These are phyloP conservation scores for Diaporthe citrichinensis DNA, from an alignment of 2,329 filamentous ascomycete species.

Conservation along the genomic window DNA sequence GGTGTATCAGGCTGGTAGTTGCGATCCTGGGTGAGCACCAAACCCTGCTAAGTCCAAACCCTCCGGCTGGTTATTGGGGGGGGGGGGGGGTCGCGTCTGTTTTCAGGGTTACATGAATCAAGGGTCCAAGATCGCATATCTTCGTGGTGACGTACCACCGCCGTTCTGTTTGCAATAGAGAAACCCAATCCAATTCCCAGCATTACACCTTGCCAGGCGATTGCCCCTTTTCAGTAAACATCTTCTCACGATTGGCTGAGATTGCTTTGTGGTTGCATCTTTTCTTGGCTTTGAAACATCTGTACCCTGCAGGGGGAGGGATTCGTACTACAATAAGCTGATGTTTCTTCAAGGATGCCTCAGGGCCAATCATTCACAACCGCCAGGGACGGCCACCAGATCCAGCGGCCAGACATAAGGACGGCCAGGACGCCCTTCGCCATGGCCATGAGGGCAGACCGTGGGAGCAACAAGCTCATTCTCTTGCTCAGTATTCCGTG, in stretches of 20 bases:
- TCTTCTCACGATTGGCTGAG: background rate
- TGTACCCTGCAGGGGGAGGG: background rate
- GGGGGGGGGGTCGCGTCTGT: background rate
- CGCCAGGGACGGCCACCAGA: background rate
- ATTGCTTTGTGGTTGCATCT: background rate
- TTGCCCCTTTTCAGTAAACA: background rate
- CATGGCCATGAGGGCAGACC: background rate
- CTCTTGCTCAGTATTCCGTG: background rate
- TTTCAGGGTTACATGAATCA: background rate
- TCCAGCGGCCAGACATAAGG: constrained; percentile 13
- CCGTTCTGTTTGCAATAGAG: background rate
- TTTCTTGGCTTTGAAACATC: constrained; percentile 27
- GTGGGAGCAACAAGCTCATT: constrained; percentile 12
- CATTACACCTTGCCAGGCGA: background rate
- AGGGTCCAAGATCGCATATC: background rate
- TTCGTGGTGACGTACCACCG: background rate
- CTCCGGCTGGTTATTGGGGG: background rate
- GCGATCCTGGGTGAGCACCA: background rate
- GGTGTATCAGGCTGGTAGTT: background rate
- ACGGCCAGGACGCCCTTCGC: constrained; percentile 16
- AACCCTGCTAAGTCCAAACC: background rate
- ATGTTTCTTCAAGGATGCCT: background rate
- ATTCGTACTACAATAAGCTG: background rate
- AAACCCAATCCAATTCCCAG: background rate
- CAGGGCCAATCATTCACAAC: constrained; percentile 26